Base-by-base conservation (phyloP, 306 rosid genomes). In the Malus sylvestris region DNA sequence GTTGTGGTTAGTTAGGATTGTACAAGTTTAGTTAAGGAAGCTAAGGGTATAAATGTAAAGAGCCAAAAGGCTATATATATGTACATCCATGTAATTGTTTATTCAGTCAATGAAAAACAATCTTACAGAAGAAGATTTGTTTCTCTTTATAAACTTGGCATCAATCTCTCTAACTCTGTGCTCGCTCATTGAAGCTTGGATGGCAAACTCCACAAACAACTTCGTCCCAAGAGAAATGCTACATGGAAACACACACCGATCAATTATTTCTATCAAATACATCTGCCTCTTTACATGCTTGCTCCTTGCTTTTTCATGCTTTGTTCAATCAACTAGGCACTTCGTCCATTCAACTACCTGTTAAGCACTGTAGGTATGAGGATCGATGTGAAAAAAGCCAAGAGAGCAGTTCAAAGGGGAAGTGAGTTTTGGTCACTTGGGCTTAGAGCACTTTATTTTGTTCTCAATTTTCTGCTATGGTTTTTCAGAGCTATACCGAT, bases 361-460 rank as follows among this genome's bases (percentile, higher is more conserved):
- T 71, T 89, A 45, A 93, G 91, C 86, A 89, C 83, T 4, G 96
- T 96, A 1, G 78, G 66, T 57, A 15, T 73, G 3, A 87, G 86
- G 10, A 8, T 15, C 7, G 27, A 30, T 14, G 77, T 81, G 73
- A 81, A 51, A 22, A 85, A 84, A 57, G 91, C 81, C 40, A 86
- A 89, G 38, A 35, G 13, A 9, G 90, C 91, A 2, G 89, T 93
- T 12, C 79, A 86, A 55, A 78, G 91, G 46, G 96, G 90, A 16
- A 80, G 92, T 42, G 91, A 89, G 71, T 86, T 87, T 73, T 88
- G 98, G 98, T 80, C 82, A 60, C 86, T 93, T 9, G 98, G 98
- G 30, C 91, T 89, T 68, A 67, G 96, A 70, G 89, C 91, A 1
- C 82, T 89, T 23, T 91, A 91, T 81, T 78, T 87, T 45, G 96